phyloP scores from a whole-genome alignment of 2,329 filamentous ascomycete species.

The Phaeophleospora eucalypticola region DNA sequence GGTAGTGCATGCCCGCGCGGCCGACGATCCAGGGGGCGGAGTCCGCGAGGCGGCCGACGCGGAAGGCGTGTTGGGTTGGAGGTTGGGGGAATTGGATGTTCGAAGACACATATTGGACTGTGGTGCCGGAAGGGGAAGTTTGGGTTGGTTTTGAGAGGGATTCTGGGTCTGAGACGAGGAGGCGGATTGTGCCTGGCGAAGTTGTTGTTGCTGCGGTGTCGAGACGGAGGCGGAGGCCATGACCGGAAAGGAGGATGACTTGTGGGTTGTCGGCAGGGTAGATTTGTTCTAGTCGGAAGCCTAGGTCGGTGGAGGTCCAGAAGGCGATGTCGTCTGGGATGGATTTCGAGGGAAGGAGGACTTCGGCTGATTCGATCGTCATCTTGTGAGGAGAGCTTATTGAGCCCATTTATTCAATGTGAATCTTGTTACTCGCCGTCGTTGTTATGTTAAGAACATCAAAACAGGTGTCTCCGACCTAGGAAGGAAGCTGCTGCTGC shows the following conservation, averaged over 20 bases:
- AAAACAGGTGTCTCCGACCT: no score
- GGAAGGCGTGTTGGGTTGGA: conserved; percentile 9
- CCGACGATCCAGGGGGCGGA: conserved; percentile 11
- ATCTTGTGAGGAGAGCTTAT: no score
- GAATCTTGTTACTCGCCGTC: no score
- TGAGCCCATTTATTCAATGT: no score
- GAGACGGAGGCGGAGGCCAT: conserved; percentile 11
- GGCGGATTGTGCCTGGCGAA: conserved; percentile 3
- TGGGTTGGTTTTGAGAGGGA: background rate
- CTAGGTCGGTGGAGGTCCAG: conserved; percentile 9
- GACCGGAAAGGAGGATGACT: conserved; percentile 10
- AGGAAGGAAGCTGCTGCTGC: no score
- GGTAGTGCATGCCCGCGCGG: conserved; percentile 15
- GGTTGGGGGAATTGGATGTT: conserved; percentile 6
- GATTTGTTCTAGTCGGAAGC: conserved; percentile 15
- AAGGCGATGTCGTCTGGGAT: conserved; percentile 15
- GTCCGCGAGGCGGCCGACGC: conserved; percentile 5
- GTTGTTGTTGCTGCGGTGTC: conserved; percentile 5
- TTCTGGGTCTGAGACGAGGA: conserved; percentile 1
- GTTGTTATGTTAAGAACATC: no score
- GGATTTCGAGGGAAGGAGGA: conserved; percentile 10
- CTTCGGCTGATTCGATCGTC: conserved; percentile 10
- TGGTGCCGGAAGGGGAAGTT: conserved; percentile 12
- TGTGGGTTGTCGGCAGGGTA: conserved; percentile 15
- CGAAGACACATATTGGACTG: conserved; percentile 6